These are phyloP conservation scores for Asclepias syriaca DNA, from an alignment of 257 asterid species.

Conservation along the genomic window DNA sequence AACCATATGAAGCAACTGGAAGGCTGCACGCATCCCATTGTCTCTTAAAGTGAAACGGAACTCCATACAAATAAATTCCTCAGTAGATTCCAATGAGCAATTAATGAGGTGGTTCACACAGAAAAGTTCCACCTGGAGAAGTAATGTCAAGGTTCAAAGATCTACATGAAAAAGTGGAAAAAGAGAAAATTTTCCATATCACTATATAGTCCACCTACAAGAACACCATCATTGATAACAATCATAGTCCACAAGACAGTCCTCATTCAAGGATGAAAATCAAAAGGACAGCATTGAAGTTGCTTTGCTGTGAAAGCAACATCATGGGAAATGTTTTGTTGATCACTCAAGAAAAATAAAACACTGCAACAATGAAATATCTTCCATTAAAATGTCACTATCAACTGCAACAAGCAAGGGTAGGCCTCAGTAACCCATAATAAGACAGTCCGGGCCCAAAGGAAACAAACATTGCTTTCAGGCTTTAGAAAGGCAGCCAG, in stretches of 20 bases:
- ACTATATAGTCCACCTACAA: not conserved
- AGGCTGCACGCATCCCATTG: conserved; percentile 97
- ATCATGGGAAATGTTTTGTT: not conserved
- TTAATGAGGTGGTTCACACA: conserved; percentile 95
- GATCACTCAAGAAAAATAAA: not conserved
- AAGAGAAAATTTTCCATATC: not conserved
- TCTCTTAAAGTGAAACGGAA: conserved; percentile 94
- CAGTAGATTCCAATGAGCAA: conserved; percentile 98
- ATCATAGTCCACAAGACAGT: not conserved
- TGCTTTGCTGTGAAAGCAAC: not conserved
- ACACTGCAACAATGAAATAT: not conserved
- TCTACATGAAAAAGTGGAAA: not conserved
- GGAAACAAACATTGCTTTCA: not conserved
- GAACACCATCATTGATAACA: not conserved
- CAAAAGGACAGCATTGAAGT: not conserved
- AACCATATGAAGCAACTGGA: conserved; percentile 99
- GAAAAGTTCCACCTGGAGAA: conserved; percentile 89
- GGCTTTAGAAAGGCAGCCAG: not conserved
- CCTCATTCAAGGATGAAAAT: conserved; percentile 1
- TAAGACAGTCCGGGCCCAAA: not conserved
- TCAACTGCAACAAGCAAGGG: not conserved
- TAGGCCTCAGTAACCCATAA: not conserved
- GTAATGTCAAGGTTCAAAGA: conserved; percentile 18
- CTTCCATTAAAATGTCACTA: not conserved
- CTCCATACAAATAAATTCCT: conserved; percentile 98